Percentiles rank a stretch among this genome's conserved stretches.
These are phyloP conservation scores for Carex pumila DNA, from an alignment of 176 grass and related monocot genomes.

Conservation along the genomic window DNA sequence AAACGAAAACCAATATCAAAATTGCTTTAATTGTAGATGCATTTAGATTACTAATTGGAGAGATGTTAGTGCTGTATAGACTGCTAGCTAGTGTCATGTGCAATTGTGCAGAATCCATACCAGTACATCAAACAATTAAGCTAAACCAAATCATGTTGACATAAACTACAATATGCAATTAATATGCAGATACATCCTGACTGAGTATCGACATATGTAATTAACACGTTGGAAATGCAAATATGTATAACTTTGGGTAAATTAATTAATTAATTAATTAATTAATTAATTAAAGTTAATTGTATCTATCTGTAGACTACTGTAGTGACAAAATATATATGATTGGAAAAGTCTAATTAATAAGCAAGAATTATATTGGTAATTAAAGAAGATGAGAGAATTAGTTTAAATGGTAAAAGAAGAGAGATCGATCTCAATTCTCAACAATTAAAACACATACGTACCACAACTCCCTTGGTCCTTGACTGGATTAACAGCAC, in stretches of 20 bases:
- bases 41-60: background rate
- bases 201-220: background rate
- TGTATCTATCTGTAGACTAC: background rate
- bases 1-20: background rate
- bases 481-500: conserved; percentile 25
- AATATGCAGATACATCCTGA: background rate
- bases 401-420: too few species aligned
- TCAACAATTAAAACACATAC: background rate
- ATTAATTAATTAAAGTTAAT: too few species aligned
- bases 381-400: too few species aligned
- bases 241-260: background rate
- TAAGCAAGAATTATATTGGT: too few species aligned
- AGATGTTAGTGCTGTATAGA: background rate
- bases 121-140: conserved; percentile 3
- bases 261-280: background rate
- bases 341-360: background rate
- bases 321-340: background rate
- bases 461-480: conserved; percentile 26
- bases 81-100: background rate
- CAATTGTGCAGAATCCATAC: background rate
- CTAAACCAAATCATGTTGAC: background rate
- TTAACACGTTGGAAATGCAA: background rate
- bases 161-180: background rate
- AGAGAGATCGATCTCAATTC: background rate
- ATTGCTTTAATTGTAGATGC: background rate